A percentile compares a stretch with the other conserved stretches of the same genome.
phyloP scores from a whole-genome alignment of 208 protist species.

The Leishmania guyanensis region DNA sequence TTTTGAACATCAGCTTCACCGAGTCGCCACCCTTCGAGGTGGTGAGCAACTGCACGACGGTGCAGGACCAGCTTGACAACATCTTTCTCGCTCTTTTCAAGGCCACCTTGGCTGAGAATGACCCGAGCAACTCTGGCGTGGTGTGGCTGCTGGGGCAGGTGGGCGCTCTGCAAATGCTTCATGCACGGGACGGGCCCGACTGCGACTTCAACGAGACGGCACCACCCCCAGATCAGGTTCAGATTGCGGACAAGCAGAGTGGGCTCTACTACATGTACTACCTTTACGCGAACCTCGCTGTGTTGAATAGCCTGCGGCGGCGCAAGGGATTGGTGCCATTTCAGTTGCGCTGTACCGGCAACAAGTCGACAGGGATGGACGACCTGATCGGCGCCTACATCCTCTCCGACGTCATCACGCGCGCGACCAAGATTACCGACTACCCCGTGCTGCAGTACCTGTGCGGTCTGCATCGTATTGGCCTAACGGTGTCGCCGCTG shows the following conservation, averaged over 20 bases:
- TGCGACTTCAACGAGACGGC: constrained; percentile 64
- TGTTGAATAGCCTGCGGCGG: constrained; percentile 94
- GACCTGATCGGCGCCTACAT: constrained; percentile 95
- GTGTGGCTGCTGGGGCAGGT: constrained; percentile 91
- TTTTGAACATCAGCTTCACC: constrained; percentile 94
- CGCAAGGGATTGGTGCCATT: constrained; percentile 76
- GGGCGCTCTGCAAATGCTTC: constrained; percentile 85
- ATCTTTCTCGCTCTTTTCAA: constrained; percentile 98
- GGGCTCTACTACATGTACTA: constrained; percentile 98
- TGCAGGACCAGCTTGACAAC: constrained; percentile 96
- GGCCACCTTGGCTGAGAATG: constrained; percentile 89
- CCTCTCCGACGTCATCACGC: constrained; percentile 94
- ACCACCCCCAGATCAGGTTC: constrained; percentile 63
- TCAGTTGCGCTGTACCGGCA: constrained; percentile 93
- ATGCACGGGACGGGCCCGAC: constrained; percentile 53
- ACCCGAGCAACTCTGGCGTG: constrained; percentile 76
- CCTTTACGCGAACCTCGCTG: constrained; percentile 97
- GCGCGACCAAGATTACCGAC: constrained; percentile 94
- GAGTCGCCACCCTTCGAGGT: constrained; percentile 45
- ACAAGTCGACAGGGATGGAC: constrained; percentile 83
- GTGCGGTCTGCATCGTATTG: constrained; percentile 95
- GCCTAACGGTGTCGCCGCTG: constrained; percentile 96
- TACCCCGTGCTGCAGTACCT: constrained; percentile 98
- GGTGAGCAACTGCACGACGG: constrained; percentile 60
- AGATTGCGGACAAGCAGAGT: constrained; percentile 87